A percentile compares a stretch with the other conserved stretches of the same genome.
phyloP scores from a whole-genome alignment of 176 grass and related monocot genomes.

The maize (Zea mays) region DNA sequence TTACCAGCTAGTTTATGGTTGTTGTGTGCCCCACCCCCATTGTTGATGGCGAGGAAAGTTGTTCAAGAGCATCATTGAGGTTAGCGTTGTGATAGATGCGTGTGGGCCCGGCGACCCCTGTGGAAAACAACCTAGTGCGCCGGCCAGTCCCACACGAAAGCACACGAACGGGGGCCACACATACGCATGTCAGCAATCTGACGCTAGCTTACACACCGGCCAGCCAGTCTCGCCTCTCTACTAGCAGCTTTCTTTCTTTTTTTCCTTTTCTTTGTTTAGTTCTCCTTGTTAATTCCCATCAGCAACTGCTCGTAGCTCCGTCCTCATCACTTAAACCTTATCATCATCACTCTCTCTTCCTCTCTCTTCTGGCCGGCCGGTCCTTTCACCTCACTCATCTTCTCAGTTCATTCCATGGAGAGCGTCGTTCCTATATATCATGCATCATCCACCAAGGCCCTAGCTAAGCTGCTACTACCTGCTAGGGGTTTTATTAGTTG shows the following conservation, averaged over 20 bases:
- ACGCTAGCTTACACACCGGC: too few species aligned
- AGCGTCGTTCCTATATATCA: background rate
- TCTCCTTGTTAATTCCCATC: background rate
- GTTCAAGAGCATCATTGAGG: background rate
- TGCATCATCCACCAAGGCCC: background rate
- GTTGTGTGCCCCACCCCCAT: too few species aligned
- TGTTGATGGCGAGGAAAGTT: background rate
- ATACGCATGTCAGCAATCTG: too few species aligned
- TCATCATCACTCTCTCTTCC: background rate
- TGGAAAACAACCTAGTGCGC: too few species aligned
- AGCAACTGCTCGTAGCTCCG: background rate
- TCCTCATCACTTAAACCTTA: background rate
- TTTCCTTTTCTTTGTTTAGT: too few species aligned
- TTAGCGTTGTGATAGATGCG: background rate
- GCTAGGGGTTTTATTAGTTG: background rate
- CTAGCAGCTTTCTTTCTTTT: too few species aligned
- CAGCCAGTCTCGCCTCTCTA: background rate
- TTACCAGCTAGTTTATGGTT: too few species aligned
- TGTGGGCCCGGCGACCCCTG: background rate
- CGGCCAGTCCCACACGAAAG: too few species aligned
- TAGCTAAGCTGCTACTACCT: background rate
- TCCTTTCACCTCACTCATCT: background rate
- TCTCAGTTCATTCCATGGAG: background rate
- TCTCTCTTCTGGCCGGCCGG: too few species aligned
- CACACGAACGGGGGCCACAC: too few species aligned